Base-by-base conservation (phyloP, 495 filamentous ascomycete genomes). In the Xylaria flabelliformis region DNA sequence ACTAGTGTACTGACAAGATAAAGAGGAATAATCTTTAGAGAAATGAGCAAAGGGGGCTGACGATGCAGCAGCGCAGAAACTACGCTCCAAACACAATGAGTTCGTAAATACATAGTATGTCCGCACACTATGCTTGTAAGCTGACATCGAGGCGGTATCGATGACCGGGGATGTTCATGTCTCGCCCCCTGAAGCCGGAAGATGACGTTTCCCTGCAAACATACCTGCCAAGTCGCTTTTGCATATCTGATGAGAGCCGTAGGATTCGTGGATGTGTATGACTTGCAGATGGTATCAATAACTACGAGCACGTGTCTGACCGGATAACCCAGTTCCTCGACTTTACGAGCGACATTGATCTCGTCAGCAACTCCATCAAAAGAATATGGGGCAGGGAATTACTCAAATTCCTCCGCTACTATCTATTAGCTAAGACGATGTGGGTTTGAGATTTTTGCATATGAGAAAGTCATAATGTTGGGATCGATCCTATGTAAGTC, bases 241-340 rank as follows among this genome's bases (percentile, higher is more conserved):
- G 21, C 51, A 41, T 41, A 8, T 59, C 34, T 69, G 41, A 32
- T 34, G 42, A 50, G 62, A 41, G 29, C 62, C 62, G 26, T 44
- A 50, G 42, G 55, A 69, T 69, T 42, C 53, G 34, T n/a, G 21
- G 29, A 59, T 53, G 46, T 32, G 17, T 36, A 63, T 64, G 68
- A 64, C 58, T 63, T 53, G 58, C 68, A 70, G 68, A 70, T 15
- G 26, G n/a, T n/a, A 17, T 42, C 41, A 62, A 69, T 61, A 56
- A 32, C 5, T 42, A 51, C 29, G 12, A 34, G 67, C 55, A 69
- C 41, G 67, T 69, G 67, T 51, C 42, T 15, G 55, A 29, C 41
- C n/a, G 4, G 29, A 59, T 59, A 39, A 32, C 36, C 56, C 56
- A 59, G 56, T 39, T 34, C 34, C 56, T 59, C 24, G 51, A 64